These are phyloP conservation scores for Grosmannia serpens DNA, from an alignment of 2,329 filamentous ascomycete species.

Conservation along the genomic window DNA sequence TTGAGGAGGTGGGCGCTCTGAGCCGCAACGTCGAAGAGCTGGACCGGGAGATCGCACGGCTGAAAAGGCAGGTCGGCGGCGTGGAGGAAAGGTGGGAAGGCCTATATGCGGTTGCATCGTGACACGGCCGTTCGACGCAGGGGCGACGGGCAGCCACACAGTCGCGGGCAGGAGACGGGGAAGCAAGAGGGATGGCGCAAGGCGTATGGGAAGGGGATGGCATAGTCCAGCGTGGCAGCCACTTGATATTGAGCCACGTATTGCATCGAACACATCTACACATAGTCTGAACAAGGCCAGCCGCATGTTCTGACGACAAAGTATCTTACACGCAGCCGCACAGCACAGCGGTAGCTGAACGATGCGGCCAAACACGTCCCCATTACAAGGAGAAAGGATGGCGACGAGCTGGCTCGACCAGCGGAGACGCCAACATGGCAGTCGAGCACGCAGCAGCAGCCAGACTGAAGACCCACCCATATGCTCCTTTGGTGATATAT, in stretches of 20 bases:
- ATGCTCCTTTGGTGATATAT: not conserved
- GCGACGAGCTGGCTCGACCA: not conserved
- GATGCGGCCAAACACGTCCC: not conserved
- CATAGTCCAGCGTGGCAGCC: not conserved
- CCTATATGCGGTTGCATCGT: conserved; percentile 26
- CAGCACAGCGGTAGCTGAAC: not conserved
- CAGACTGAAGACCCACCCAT: not conserved
- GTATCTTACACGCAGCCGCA: not conserved
- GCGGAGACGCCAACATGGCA: not conserved
- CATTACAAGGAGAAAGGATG: not conserved
- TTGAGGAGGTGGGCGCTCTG: conserved; percentile 76
- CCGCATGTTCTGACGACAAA: too few relatives aligned
- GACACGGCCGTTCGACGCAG: not conserved
- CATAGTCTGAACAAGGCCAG: not conserved
- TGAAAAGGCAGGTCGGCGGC: conserved; percentile 52
- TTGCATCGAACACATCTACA: not conserved
- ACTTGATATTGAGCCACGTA: not conserved
- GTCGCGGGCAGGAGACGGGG: not conserved
- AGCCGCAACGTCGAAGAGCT: conserved; percentile 74
- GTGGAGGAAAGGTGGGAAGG: conserved; percentile 52
- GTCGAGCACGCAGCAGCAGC: not conserved
- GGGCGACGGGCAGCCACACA: not conserved
- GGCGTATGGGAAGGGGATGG: not conserved
- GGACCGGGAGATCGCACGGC: conserved; percentile 60
- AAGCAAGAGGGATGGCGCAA: not conserved